phyloP scores from a whole-genome alignment of 768 basidiomycete genomes.

The Serendipita sp. region DNA sequence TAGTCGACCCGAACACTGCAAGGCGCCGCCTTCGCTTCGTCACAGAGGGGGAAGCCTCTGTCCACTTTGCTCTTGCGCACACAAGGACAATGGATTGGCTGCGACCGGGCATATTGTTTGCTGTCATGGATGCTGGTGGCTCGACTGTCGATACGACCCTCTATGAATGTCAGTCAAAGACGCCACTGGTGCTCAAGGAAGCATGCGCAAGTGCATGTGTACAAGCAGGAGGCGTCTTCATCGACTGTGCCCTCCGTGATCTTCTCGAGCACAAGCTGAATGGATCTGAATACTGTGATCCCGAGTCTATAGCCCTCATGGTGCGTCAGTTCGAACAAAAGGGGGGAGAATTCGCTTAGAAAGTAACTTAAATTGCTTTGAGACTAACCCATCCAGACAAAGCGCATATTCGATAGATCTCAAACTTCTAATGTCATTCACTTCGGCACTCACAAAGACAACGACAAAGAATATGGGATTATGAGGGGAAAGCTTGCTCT shows the following conservation, averaged over 20 bases:
- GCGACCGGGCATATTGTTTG: not conserved
- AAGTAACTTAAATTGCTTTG: not conserved
- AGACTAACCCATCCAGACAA: not conserved
- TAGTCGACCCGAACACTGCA: too few relatives aligned
- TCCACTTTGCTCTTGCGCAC: constrained; percentile 1
- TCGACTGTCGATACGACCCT: constrained; percentile 4
- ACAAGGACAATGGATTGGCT: not conserved
- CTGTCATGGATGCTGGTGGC: not conserved
- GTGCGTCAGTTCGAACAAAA: not conserved
- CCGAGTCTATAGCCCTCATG: not conserved
- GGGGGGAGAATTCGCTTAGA: not conserved
- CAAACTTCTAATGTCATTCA: not conserved
- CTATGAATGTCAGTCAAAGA: not conserved
- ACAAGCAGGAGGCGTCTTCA: not conserved
- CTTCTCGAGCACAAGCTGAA: constrained; percentile 2
- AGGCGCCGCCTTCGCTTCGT: too few relatives aligned
- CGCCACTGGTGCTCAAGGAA: constrained; percentile 1
- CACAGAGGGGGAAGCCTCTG: constrained; percentile 7
- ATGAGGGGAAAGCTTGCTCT: not conserved
- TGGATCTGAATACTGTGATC: not conserved
- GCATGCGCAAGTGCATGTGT: constrained; percentile 5
- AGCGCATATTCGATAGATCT: constrained; percentile 7
- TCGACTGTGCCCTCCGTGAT: not conserved
- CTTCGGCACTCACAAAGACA: constrained; percentile 5
- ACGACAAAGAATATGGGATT: not conserved